Conservation (phyloP, 768 basidiomycete genomes). For the Naganishia friedmannii region DNA sequence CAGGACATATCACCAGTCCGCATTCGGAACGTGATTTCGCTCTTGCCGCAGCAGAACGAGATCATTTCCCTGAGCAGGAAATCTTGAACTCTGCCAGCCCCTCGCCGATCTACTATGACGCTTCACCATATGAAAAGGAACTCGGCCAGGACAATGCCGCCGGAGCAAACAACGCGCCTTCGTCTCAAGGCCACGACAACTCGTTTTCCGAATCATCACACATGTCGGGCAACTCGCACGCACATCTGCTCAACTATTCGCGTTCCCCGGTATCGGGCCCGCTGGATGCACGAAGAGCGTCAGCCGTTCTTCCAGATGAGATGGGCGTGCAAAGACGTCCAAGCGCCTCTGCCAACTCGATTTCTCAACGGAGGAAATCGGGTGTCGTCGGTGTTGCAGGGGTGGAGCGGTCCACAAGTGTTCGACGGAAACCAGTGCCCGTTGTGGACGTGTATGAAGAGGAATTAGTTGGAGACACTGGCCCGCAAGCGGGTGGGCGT, state of each 20-base stretch:
- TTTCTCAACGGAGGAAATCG: background rate
- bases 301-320: background rate
- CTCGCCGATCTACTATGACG: background rate
- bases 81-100: background rate
- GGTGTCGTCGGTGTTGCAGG: background rate
- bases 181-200: constrained; percentile 1
- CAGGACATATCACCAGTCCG: background rate
- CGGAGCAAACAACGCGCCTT: background rate
- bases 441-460: constrained; percentile 2
- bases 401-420: constrained; percentile 3
- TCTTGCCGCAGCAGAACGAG: background rate
- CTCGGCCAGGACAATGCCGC: background rate
- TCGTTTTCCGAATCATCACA: background rate
- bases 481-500: background rate
- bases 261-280: background rate
- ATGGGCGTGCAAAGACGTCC: background rate
- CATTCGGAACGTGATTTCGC: background rate
- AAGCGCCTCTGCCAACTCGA: background rate
- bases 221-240: constrained; percentile 7
- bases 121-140: background rate
- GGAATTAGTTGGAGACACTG: background rate
- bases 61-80: constrained; percentile 4
- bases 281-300: background rate
- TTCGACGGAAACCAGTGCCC: constrained; percentile 12
- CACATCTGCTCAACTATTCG: background rate